phyloP scores from a whole-genome alignment of 192 early-diverging fungal genomes.

The Funneliformis mosseae region DNA sequence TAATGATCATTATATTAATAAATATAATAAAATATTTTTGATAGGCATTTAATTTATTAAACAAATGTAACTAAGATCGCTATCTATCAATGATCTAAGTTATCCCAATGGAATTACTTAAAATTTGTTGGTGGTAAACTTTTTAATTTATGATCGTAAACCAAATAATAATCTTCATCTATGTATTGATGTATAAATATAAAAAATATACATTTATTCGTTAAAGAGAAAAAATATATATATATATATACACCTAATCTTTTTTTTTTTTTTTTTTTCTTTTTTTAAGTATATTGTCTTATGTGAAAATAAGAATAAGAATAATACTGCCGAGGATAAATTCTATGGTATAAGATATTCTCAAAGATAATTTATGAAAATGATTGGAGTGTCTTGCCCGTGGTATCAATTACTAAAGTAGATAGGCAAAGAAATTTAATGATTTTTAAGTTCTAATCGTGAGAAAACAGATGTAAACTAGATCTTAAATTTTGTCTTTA shows the following conservation, averaged over 20 bases:
- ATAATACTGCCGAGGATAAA: constrained; percentile 7
- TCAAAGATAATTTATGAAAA: constrained; percentile 37
- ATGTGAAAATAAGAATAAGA: constrained; percentile 27
- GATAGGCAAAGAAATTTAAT: constrained; percentile 37
- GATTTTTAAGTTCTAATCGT: constrained; percentile 35
- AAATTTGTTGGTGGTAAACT: background rate
- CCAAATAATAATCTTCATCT: background rate
- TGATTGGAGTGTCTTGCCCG: constrained; percentile 31
- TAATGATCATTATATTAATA: too few relatives aligned
- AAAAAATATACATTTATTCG: background rate
- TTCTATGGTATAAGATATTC: background rate
- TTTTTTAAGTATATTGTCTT: too few relatives aligned
- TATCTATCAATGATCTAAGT: background rate
- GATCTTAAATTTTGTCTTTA: background rate
- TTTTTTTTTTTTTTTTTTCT: too few relatives aligned
- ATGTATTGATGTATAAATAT: background rate
- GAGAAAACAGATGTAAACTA: background rate
- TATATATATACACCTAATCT: too few relatives aligned
- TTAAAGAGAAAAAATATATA: too few relatives aligned
- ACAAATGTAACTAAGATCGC: background rate
- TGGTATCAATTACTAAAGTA: constrained; percentile 36
- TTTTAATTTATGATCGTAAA: background rate
- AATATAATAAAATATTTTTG: too few relatives aligned
- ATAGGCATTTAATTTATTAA: too few relatives aligned
- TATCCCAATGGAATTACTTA: background rate